phyloP scores from a whole-genome alignment of 139 green algal species.

The Chlamydomonas incerta region DNA sequence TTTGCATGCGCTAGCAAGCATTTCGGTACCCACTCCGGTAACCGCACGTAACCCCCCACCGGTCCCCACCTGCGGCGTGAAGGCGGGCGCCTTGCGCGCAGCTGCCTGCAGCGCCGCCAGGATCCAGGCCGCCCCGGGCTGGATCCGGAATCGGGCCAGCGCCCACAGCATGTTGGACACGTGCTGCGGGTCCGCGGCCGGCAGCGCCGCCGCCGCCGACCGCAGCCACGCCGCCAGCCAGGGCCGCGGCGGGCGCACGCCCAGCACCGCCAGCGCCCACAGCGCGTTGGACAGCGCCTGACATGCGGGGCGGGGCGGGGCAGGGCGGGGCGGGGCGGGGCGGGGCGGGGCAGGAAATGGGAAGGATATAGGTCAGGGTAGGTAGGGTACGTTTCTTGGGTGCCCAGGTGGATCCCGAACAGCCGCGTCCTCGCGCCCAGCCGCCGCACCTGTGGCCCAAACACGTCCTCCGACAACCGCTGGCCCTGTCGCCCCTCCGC shows the following conservation, averaged over 20 bases:
- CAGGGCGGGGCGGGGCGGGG: too few species aligned
- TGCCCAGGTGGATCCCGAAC: too few species aligned
- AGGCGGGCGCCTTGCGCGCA: conserved; percentile 3
- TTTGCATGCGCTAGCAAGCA: too few species aligned
- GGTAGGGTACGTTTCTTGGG: too few species aligned
- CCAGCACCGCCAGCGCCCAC: conserved; percentile 3
- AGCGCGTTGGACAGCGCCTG: conserved; percentile 30
- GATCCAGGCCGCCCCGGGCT: background rate
- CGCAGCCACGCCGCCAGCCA: conserved; percentile 7
- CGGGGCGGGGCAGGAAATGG: too few species aligned
- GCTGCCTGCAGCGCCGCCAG: conserved; percentile 1
- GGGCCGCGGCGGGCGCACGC: background rate
- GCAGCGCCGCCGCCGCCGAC: background rate
- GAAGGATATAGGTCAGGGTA: too few species aligned
- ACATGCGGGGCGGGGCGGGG: too few species aligned
- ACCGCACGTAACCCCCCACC: too few species aligned
- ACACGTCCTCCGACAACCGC: background rate
- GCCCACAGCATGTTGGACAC: conserved; percentile 37
- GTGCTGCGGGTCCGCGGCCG: conserved; percentile 9
- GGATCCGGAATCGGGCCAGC: background rate
- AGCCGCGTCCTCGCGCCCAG: too few species aligned
- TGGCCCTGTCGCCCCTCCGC: background rate
- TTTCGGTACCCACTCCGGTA: too few species aligned
- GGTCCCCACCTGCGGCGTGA: conserved; percentile 19
- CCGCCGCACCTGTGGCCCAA: background rate